Conservation (phyloP, 2,329 filamentous ascomycete species). For the Penicillium palitans region DNA sequence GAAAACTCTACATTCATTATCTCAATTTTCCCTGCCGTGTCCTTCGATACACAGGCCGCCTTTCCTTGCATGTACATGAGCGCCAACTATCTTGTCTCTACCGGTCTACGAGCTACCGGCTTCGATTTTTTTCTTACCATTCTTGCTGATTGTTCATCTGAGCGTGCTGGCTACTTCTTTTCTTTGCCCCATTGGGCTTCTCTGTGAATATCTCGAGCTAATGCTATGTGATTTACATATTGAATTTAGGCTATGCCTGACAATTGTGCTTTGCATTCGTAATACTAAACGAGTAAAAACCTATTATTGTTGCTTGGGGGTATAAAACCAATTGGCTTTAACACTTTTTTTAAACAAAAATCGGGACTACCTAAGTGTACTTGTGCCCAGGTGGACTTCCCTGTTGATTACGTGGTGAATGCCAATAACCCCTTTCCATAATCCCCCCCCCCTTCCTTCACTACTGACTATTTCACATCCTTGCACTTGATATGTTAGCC, state of each 20-base stretch:
- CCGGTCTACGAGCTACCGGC: constrained; percentile 1
- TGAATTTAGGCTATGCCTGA: neutral
- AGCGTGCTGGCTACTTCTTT: constrained; percentile 1
- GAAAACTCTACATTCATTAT: neutral
- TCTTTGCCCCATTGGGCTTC: neutral
- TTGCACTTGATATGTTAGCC: too few species aligned
- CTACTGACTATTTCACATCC: too few species aligned
- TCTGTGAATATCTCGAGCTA: constrained; percentile 4
- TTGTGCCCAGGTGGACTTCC: too few species aligned
- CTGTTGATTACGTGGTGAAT: too few species aligned
- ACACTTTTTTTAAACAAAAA: too few species aligned
- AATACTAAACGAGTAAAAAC: neutral
- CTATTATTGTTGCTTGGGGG: too few species aligned
- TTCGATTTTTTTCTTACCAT: constrained; percentile 14
- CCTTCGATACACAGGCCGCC: neutral
- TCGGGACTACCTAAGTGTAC: too few species aligned
- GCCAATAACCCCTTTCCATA: too few species aligned
- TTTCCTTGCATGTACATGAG: constrained; percentile 27
- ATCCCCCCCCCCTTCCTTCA: too few species aligned
- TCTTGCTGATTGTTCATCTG: constrained; percentile 10
- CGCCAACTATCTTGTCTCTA: constrained; percentile 22
- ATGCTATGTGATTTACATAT: constrained; percentile 3
- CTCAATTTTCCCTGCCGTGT: neutral
- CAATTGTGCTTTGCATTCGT: neutral
- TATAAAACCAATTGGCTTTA: too few species aligned